A percentile compares a stretch with the other conserved stretches of the same genome.
Evolutionary conservation across 2,329 filamentous ascomycete genomes (phyloP).

Genomic region (Diaporthe eres): DNA sequence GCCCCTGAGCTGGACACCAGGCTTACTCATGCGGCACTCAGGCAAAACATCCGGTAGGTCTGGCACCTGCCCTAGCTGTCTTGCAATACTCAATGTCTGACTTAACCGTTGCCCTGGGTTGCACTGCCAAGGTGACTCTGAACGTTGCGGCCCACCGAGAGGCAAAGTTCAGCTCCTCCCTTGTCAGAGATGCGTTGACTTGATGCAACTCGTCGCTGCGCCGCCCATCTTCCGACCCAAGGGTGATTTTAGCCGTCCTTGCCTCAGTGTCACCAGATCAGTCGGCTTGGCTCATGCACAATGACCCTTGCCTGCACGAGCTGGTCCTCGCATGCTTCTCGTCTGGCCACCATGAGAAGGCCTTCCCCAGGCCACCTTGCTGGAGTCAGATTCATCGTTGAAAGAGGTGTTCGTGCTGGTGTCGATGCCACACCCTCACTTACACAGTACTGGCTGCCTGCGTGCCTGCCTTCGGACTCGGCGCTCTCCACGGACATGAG

Average conservation of each 20-base stretch:
- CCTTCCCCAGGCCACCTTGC: neutral
- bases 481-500: neutral
- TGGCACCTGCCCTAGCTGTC: neutral
- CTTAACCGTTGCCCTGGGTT: neutral
- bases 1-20: constrained; percentile 18
- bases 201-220: neutral
- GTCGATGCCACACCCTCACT: neutral
- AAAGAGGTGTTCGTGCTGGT: neutral
- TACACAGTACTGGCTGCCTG: neutral
- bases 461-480: neutral
- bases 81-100: neutral
- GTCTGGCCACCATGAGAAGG: neutral
- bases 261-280: neutral
- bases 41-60: neutral
- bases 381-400: neutral
- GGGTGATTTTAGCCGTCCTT: neutral
- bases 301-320: neutral
- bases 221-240: neutral
- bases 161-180: neutral
- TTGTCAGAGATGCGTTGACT: neutral
- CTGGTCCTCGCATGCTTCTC: neutral
- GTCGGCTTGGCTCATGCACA: constrained; percentile 8
- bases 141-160: neutral
- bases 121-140: neutral
- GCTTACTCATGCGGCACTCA: neutral